Evolutionary conservation across 176 grass and related monocot genomes (phyloP).

Genomic region (Zizania latifolia): DNA sequence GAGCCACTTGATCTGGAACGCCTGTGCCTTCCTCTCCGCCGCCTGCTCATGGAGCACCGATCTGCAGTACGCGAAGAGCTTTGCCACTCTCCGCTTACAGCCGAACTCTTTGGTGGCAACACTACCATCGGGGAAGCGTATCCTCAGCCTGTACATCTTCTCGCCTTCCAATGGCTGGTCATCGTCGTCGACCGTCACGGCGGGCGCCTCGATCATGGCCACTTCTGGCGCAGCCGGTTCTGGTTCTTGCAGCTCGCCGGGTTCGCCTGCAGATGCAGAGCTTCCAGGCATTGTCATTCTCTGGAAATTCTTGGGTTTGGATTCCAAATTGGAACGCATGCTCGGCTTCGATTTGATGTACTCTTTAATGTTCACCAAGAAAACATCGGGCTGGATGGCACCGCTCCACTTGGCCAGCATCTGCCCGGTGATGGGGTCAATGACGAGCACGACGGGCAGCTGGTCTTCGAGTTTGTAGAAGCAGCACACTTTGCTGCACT

Average conservation of each 20-base stretch:
- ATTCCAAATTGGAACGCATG: too few relatives aligned
- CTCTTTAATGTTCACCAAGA: neutral
- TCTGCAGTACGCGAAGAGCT: slow-evolving; percentile 28
- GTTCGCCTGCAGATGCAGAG: neutral
- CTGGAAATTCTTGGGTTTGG: neutral
- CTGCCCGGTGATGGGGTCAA: slow-evolving; percentile 43
- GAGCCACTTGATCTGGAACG: slow-evolving; percentile 26
- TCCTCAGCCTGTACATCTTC: slow-evolving; percentile 32
- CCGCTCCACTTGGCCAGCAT: slow-evolving; percentile 1
- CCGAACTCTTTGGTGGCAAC: slow-evolving; percentile 29
- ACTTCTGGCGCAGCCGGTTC: neutral
- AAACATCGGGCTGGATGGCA: slow-evolving; percentile 11
- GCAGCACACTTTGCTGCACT: neutral
- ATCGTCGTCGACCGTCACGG: neutral
- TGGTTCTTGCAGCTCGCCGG: neutral
- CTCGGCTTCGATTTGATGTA: slow-evolving; percentile 4
- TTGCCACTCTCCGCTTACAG: neutral
- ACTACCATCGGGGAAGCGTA: slow-evolving; percentile 22
- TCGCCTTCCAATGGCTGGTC: slow-evolving; percentile 30
- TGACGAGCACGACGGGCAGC: slow-evolving; percentile 25
- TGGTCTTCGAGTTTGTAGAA: slow-evolving; percentile 15
- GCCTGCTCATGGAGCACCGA: neutral
- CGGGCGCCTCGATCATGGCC: neutral
- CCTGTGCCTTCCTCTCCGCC: neutral
- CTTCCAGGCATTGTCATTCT: neutral